phyloP scores from a whole-genome alignment of 2,329 filamentous ascomycete species.

The Fusarium napiforme region DNA sequence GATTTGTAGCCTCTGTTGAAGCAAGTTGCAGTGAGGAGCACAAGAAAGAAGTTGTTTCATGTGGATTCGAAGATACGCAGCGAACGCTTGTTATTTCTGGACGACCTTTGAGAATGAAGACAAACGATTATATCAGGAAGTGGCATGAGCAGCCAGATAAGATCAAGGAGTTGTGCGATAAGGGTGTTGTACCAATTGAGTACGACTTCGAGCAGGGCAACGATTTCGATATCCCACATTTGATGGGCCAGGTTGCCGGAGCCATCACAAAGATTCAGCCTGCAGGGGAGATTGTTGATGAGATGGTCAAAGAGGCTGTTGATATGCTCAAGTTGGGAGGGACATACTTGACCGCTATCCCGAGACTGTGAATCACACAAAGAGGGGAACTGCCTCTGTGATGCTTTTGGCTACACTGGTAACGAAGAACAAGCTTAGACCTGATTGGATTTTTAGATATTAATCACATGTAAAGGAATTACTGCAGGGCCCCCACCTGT shows the following conservation, averaged over 20 bases:
- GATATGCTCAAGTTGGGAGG: constrained; percentile 72
- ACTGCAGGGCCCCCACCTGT: not conserved
- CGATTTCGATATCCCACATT: constrained; percentile 85
- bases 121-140: constrained; percentile 83
- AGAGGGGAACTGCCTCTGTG: not conserved
- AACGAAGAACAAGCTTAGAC: not conserved
- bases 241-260: constrained; percentile 95
- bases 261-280: constrained; percentile 81
- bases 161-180: constrained; percentile 79
- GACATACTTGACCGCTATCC: constrained; percentile 62
- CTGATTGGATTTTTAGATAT: not conserved
- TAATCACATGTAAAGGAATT: not conserved
- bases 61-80: constrained; percentile 81
- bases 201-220: constrained; percentile 84
- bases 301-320: constrained; percentile 85
- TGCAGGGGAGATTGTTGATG: constrained; percentile 83
- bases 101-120: constrained; percentile 80
- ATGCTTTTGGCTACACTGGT: too few relatives aligned
- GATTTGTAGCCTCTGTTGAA: constrained; percentile 87
- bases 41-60: constrained; percentile 85
- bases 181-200: constrained; percentile 82
- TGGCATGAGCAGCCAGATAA: constrained; percentile 84
- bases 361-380: constrained; percentile 56
- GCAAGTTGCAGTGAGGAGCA: constrained; percentile 84
- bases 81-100: constrained; percentile 86